Evolutionary conservation across 176 grass and related monocot species (phyloP).

Genomic region (Tillandsia fasciculata): DNA sequence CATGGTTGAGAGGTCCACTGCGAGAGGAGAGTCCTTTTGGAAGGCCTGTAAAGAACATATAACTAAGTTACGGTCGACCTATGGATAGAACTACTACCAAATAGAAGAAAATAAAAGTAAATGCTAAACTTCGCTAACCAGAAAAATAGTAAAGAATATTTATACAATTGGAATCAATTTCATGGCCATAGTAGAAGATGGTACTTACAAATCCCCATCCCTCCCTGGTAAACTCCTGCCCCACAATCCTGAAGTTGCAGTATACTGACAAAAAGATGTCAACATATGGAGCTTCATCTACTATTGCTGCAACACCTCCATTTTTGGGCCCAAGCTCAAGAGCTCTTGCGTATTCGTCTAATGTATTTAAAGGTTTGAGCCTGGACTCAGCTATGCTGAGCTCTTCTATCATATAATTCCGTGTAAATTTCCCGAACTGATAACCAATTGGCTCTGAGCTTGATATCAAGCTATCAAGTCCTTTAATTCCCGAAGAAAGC

Average conservation of each 20-base stretch:
- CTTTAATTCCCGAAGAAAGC: constrained; percentile 53
- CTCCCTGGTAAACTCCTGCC: constrained; percentile 64
- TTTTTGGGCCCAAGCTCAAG: constrained; percentile 53
- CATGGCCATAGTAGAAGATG: neutral
- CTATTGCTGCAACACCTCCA: constrained; percentile 74
- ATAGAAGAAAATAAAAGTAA: neutral
- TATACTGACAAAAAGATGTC: constrained; percentile 64
- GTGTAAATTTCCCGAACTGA: constrained; percentile 63
- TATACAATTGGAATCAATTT: neutral
- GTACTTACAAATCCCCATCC: constrained; percentile 98
- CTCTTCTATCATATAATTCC: constrained; percentile 62
- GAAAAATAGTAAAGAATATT: neutral
- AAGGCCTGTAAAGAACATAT: constrained; percentile 45
- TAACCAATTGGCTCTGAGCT: constrained; percentile 58
- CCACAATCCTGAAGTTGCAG: constrained; percentile 69
- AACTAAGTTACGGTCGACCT: neutral
- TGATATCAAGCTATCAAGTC: constrained; percentile 60
- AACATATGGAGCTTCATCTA: constrained; percentile 67
- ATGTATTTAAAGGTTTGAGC: constrained; percentile 41
- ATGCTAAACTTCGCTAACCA: too few species aligned
- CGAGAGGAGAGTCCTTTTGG: constrained; percentile 79
- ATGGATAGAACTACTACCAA: neutral
- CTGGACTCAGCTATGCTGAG: constrained; percentile 56
- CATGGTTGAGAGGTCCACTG: constrained; percentile 67
- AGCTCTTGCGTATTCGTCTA: constrained; percentile 59